Percentiles rank a stretch among this genome's conserved stretches.
These are phyloP conservation scores for Blastobotrys illinoisensis DNA, from an alignment of 1,139 yeast genomes.

Conservation along the genomic window DNA sequence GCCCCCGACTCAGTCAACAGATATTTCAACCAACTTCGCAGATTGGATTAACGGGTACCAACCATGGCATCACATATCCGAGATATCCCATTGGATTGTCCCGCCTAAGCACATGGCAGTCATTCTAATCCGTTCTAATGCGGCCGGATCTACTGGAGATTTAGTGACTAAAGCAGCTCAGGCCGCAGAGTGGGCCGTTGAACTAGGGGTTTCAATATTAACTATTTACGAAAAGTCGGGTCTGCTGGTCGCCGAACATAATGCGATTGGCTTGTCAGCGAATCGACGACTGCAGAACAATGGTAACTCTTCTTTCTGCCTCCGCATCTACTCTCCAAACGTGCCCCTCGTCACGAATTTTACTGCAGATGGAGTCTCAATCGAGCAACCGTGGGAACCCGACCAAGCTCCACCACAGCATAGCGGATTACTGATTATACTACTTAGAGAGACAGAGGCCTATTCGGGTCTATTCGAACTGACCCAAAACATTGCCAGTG, in stretches of 20 bases:
- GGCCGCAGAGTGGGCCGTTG: slow-evolving; percentile 5
- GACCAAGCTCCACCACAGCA: background rate
- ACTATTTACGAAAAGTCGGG: slow-evolving; percentile 8
- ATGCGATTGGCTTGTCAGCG: background rate
- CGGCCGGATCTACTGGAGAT: background rate
- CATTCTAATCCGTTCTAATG: background rate
- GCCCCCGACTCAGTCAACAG: background rate
- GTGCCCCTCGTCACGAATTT: background rate
- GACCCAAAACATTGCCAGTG: background rate
- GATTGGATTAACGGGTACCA: background rate
- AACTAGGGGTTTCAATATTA: slow-evolving; percentile 6
- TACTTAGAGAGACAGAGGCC: background rate
- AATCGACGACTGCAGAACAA: background rate
- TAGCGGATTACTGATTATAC: slow-evolving; percentile 3
- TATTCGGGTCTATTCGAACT: slow-evolving; percentile 4
- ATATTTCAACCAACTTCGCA: background rate
- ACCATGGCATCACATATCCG: background rate
- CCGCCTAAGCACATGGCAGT: background rate
- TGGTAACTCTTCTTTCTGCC: slow-evolving; percentile 4
- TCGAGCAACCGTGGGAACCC: slow-evolving; percentile 1
- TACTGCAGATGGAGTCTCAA: background rate
- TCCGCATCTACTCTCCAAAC: background rate
- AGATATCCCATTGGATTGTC: background rate
- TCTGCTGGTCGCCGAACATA: slow-evolving; percentile 1
- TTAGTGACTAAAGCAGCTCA: slow-evolving; percentile 4